Conservation (phyloP, 1,284 basidiomycete species). For the Puccinia coronata region DNA sequence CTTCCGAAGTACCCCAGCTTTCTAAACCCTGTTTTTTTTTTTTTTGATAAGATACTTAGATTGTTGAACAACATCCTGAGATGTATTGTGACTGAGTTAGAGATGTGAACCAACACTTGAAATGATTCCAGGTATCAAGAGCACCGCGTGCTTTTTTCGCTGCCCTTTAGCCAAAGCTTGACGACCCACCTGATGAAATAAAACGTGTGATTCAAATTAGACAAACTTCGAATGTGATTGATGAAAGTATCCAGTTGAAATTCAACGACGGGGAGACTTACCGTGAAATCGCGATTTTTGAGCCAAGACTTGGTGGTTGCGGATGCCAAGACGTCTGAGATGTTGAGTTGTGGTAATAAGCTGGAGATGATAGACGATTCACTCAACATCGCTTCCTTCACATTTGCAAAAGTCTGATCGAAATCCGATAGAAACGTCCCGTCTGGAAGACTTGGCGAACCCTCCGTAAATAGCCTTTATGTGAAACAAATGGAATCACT, state of each 20-base stretch:
- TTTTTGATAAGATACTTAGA: background rate
- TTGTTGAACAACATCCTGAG: background rate
- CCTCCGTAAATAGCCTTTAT: constrained; percentile 40
- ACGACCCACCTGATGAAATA: constrained; percentile 67
- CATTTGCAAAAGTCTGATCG: constrained; percentile 44
- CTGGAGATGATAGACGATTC: constrained; percentile 39
- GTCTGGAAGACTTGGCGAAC: constrained; percentile 35
- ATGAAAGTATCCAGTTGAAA: background rate
- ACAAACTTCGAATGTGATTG: too few relatives aligned
- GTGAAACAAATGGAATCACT: too few relatives aligned
- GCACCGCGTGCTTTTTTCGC: constrained; percentile 71
- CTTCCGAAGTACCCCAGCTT: constrained; percentile 79
- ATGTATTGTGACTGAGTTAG: background rate
- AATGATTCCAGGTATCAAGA: constrained; percentile 60
- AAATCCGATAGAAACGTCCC: constrained; percentile 40
- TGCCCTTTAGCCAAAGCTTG: constrained; percentile 69
- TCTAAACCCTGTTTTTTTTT: constrained; percentile 66
- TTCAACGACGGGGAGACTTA: background rate
- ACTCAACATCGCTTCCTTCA: constrained; percentile 32
- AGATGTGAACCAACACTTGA: constrained; percentile 67
- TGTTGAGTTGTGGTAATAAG: constrained; percentile 36
- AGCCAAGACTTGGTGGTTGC: constrained; percentile 59
- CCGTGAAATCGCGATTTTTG: constrained; percentile 75
- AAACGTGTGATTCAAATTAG: background rate
- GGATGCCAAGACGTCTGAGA: constrained; percentile 42